Conservation (phyloP, 208 protist species). For the Plasmodiophora brassicae region DNA sequence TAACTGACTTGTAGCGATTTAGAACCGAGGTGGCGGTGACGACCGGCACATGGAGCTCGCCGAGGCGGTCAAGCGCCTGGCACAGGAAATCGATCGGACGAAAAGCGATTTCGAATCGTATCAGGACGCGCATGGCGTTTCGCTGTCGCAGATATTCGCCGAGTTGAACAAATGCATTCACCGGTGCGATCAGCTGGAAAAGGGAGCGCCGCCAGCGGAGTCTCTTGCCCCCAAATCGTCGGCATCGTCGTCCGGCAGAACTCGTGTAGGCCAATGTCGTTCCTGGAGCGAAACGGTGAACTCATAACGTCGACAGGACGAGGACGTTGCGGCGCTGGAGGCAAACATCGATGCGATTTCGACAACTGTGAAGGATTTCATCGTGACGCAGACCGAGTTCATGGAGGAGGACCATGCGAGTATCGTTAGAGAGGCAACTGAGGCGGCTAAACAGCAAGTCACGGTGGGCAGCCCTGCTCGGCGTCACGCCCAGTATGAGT, state of each 20-base stretch:
- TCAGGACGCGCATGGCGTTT: background rate
- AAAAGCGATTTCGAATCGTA: slow-evolving; percentile 6
- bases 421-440: background rate
- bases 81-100: background rate
- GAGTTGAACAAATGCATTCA: background rate
- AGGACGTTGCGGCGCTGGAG: background rate
- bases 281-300: no score
- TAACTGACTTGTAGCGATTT: background rate
- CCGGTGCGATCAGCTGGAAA: background rate
- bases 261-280: no score
- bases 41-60: background rate
- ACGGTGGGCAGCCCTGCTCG: no score
- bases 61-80: background rate
- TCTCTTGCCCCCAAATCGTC: no score
- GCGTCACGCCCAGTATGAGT: no score
- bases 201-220: background rate
- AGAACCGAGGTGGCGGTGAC: background rate
- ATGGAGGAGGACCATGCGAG: background rate
- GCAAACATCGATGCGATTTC: slow-evolving; percentile 22
- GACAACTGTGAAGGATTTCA: background rate
- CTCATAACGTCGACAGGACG: no score
- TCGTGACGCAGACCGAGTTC: background rate
- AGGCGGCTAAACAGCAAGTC: background rate
- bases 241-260: no score
- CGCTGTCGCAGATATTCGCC: background rate